Evolutionary conservation across 192 early-diverging fungal genomes (phyloP).

Genomic region (Coemansia sp.): DNA sequence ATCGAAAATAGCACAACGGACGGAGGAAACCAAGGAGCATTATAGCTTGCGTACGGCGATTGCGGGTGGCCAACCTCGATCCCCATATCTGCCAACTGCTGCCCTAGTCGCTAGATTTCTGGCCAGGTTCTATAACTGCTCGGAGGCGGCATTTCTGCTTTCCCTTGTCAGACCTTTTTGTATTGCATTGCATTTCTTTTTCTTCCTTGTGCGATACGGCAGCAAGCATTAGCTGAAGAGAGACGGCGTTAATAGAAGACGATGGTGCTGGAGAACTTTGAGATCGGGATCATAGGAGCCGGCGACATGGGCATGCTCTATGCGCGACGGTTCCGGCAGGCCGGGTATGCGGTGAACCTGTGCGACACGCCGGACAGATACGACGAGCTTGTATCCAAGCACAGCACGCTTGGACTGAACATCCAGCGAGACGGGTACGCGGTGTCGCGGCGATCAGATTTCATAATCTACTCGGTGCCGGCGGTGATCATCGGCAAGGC

Average conservation of each 20-base stretch:
- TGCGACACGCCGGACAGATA: slow-evolving; percentile 83
- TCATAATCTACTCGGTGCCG: slow-evolving; percentile 93
- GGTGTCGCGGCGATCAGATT: slow-evolving; percentile 81
- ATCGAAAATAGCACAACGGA: no score
- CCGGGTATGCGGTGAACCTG: slow-evolving; percentile 80
- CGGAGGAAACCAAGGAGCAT: no score
- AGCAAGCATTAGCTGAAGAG: not conserved
- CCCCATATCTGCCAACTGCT: no score
- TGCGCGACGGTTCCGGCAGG: slow-evolving; percentile 65
- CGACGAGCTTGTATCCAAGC: slow-evolving; percentile 63
- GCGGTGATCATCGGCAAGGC: slow-evolving; percentile 82
- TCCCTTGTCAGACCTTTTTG: no score
- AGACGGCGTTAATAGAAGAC: not conserved
- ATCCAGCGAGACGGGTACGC: slow-evolving; percentile 80
- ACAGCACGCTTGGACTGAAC: slow-evolving; percentile 51
- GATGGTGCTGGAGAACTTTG: slow-evolving; percentile 35
- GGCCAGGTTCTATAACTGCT: no score
- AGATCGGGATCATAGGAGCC: slow-evolving; percentile 91
- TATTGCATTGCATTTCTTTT: not conserved
- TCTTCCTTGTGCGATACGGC: not conserved
- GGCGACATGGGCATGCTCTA: slow-evolving; percentile 97
- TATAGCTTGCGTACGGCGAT: no score
- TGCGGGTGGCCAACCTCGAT: no score
- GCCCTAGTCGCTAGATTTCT: no score
- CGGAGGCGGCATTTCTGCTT: no score